Evolutionary conservation across 768 basidiomycete species (phyloP).

Genomic region (Leccinum uliginosum): DNA sequence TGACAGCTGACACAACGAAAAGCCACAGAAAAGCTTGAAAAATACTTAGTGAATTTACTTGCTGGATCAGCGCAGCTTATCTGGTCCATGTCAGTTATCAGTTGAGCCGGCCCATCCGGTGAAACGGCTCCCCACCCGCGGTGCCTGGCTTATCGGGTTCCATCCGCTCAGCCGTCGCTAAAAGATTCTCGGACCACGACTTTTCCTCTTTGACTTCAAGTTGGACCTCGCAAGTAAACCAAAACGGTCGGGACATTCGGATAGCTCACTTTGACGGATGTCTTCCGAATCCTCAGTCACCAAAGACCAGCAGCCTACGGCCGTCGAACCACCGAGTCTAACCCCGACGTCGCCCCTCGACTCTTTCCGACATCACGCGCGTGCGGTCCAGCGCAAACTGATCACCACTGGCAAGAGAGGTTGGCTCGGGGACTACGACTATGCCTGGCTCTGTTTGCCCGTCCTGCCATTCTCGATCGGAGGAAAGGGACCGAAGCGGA

Average conservation of each 20-base stretch:
- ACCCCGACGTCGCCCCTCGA: slow-evolving; percentile 1
- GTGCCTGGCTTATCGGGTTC: not conserved
- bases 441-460: slow-evolving; percentile 69
- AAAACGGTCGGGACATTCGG: not conserved
- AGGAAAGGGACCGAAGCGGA: slow-evolving; percentile 22
- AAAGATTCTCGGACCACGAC: not conserved
- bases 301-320: slow-evolving; percentile 14
- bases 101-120: no score
- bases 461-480: slow-evolving; percentile 52
- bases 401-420: slow-evolving; percentile 57
- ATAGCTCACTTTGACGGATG: slow-evolving; percentile 7
- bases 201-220: not conserved
- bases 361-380: slow-evolving; percentile 6
- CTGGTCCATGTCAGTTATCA: no score
- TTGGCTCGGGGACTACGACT: slow-evolving; percentile 86
- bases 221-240: not conserved
- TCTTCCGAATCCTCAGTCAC: slow-evolving; percentile 10
- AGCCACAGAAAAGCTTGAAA: no score
- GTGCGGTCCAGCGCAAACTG: slow-evolving; percentile 31
- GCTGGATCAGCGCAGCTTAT: no score
- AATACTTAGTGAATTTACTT: no score
- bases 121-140: no score
- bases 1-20: no score
- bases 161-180: not conserved
- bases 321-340: slow-evolving; percentile 9